phyloP scores from a whole-genome alignment of 176 grass and related monocot species.

The Dendrocalamus sinicus region DNA sequence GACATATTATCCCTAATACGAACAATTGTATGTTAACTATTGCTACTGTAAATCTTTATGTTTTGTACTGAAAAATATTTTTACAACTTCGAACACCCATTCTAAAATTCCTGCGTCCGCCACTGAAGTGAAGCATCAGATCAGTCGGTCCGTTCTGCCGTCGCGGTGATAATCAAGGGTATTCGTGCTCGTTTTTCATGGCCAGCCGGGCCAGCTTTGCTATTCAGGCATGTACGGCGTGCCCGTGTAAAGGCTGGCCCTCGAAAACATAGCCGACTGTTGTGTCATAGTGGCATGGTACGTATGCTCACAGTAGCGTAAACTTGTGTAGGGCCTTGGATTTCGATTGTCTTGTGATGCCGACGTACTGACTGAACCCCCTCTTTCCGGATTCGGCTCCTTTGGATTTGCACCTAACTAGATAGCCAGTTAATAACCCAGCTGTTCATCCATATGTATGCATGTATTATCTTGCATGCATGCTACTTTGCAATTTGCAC shows the following conservation, averaged over 20 bases:
- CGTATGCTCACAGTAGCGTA: not conserved
- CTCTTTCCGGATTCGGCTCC: not conserved
- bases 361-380: not conserved
- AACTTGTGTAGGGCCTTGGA: not conserved
- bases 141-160: conserved; percentile 14
- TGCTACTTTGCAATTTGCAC: too few relatives aligned
- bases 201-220: not conserved
- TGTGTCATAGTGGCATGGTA: not conserved
- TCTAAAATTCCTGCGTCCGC: too few relatives aligned
- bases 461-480: too few relatives aligned
- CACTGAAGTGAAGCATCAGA: conserved; percentile 27
- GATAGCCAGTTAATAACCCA: not conserved
- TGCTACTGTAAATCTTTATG: too few relatives aligned
- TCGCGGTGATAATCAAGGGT: not conserved
- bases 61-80: too few relatives aligned
- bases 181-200: not conserved
- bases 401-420: not conserved
- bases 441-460: too few relatives aligned
- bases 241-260: conserved; percentile 16
- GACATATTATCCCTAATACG: too few relatives aligned
- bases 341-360: not conserved
- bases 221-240: conserved; percentile 32
- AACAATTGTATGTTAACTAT: too few relatives aligned
- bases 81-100: too few relatives aligned
- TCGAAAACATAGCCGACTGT: not conserved